Conservation (phyloP, 371 early-diverging fungal species). For the Mortierella sp. region DNA sequence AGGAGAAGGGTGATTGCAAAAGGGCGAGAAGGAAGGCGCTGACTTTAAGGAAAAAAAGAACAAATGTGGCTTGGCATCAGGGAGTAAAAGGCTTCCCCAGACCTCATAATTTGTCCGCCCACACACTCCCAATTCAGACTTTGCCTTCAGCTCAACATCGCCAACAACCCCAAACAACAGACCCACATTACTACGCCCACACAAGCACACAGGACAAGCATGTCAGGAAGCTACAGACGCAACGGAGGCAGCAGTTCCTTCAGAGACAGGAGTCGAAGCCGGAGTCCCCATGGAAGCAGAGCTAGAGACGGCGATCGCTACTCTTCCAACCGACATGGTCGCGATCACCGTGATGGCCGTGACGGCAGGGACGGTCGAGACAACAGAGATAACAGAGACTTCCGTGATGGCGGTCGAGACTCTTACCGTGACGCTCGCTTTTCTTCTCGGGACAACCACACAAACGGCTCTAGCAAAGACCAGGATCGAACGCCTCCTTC, state of each 20-base stretch:
- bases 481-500: constrained; percentile 34
- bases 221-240: constrained; percentile 39
- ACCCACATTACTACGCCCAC: neutral
- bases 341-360: constrained; percentile 58
- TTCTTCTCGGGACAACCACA: constrained; percentile 7
- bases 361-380: constrained; percentile 36
- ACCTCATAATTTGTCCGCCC: neutral
- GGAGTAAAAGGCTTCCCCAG: too few species aligned
- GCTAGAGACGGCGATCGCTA: constrained; percentile 57
- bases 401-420: constrained; percentile 13
- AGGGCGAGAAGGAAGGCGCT: neutral
- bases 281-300: constrained; percentile 55
- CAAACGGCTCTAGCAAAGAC: constrained; percentile 27
- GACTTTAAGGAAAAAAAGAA: neutral
- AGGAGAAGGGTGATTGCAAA: neutral
- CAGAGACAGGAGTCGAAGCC: constrained; percentile 53
- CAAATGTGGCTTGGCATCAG: neutral
- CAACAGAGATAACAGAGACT: constrained; percentile 24
- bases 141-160: neutral
- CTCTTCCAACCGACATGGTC: constrained; percentile 46
- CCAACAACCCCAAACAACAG: neutral
- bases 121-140: neutral
- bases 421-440: constrained; percentile 9
- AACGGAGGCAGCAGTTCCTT: constrained; percentile 26
- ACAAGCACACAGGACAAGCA: constrained; percentile 28